Evolutionary conservation across 768 basidiomycete genomes (phyloP), one percentile per base, ranked within the genome.

Genomic region (Pulveroboletus sp.): DNA sequence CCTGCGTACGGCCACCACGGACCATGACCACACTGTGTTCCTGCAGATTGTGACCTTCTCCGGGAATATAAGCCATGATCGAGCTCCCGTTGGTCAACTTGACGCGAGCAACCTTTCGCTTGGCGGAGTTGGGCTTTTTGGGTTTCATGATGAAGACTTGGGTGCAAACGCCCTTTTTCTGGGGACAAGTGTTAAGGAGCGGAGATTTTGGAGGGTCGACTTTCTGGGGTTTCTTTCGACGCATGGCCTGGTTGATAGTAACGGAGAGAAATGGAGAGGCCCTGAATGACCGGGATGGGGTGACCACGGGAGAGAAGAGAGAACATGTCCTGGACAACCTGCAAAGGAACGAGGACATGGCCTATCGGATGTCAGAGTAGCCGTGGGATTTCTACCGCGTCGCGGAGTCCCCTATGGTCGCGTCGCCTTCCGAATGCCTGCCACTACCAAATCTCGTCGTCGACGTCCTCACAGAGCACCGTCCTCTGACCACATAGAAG

Each of bases 51-150:
- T 98, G 95, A 1, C 96, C 96, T 65, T 98, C 96, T 59, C 96
- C 96, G 39, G 87, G 89, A 50, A 98, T 92, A 68, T 97, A 98
- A 14, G 93, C 93, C 75, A 88, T 88, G 55, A 93, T 77, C 38
- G 83, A 84, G 67, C 88, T 85, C 43, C 96, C 96, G 11, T 85
- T 93, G 18, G 85, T 80, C 49, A 99, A 76, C 73, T 95, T 95
- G 58, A 99, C 85, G 60, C 90, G 80, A 39, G 93, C 93, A 49
- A 98, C 91, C 73, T 97, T 98, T 53, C 96, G 90, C 64, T 96
- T 93, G 33, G 94, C 94, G 10, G 95, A 98, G 70, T 99, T 99
- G 55, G 96, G 96, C 65, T 99, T 99, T 76, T 93, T 96, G 21
- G 96, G 96, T 60, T 84, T 89, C 57, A 79, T 81, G 46, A 83